Percentiles rank a stretch among this genome's conserved stretches.
phyloP scores from a whole-genome alignment of 2,329 filamentous ascomycete species.

The Parafenestella ontariensis region DNA sequence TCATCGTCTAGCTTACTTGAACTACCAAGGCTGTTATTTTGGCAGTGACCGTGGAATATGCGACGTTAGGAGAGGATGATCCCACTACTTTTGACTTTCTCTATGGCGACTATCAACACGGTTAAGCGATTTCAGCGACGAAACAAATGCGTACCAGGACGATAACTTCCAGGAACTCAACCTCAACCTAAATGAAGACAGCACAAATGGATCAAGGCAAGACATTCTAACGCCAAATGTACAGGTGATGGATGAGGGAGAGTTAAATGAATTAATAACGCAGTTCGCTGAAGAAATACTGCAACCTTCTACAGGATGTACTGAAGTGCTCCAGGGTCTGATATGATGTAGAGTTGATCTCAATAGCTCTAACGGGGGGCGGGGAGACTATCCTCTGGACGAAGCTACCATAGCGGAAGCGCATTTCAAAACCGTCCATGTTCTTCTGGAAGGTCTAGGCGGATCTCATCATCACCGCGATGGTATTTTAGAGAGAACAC shows the following conservation, averaged over 20 bases:
- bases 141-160: background rate
- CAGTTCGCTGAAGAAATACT: background rate
- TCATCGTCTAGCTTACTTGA: too few relatives aligned
- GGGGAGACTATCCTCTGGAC: constrained; percentile 17
- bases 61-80: background rate
- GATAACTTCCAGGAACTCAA: background rate
- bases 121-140: constrained; percentile 4
- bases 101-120: background rate
- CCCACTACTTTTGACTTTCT: background rate
- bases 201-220: background rate
- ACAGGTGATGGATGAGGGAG: background rate
- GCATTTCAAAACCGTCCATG: constrained; percentile 8
- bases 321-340: constrained; percentile 18
- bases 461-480: constrained; percentile 22
- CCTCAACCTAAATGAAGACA: background rate
- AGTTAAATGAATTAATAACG: background rate
- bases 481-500: too few relatives aligned
- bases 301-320: constrained; percentile 1
- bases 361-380: background rate
- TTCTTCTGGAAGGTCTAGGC: constrained; percentile 24
- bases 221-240: background rate
- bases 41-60: background rate
- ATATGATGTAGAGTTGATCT: constrained; percentile 18
- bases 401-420: constrained; percentile 20
- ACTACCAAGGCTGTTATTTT: background rate